Evolutionary conservation across 108 stramenopile genomes (phyloP).

Genomic region (Conticribra guillardii): DNA sequence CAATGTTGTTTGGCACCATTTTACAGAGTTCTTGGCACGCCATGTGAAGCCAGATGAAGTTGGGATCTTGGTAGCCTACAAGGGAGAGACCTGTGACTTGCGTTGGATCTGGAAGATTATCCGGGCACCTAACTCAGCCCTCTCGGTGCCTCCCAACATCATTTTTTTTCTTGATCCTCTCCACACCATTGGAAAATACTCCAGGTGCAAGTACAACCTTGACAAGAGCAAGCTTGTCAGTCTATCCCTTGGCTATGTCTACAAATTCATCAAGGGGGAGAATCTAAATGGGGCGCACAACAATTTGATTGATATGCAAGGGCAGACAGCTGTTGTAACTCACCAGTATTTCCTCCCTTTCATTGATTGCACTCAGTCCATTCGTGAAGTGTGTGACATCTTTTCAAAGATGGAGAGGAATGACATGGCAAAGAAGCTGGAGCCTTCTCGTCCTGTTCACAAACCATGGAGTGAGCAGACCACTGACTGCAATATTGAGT

Average conservation of each 20-base stretch:
- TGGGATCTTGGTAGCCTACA: neutral
- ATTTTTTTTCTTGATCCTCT: constrained; percentile 17
- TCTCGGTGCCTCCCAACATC: neutral
- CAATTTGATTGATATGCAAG: constrained; percentile 2
- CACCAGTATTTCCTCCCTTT: neutral
- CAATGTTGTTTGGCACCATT: neutral
- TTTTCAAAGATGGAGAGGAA: neutral
- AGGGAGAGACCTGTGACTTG: neutral
- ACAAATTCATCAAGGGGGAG: constrained; percentile 2
- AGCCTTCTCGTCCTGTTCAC: constrained; percentile 8
- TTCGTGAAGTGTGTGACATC: constrained; percentile 1
- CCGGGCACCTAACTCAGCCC: neutral
- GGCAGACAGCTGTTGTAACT: constrained; percentile 3
- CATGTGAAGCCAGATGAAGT: neutral
- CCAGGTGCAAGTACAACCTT: neutral
- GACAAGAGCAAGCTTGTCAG: neutral
- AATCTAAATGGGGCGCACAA: constrained; percentile 18
- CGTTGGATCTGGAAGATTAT: neutral
- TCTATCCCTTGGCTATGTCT: neutral
- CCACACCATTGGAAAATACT: neutral
- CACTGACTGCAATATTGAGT: neutral
- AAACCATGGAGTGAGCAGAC: constrained; percentile 5
- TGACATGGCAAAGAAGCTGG: constrained; percentile 5
- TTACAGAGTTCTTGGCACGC: neutral
- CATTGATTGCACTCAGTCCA: neutral